Evolutionary conservation across 1,139 yeast genomes (phyloP).

Genomic region (Candida neerlandica): DNA sequence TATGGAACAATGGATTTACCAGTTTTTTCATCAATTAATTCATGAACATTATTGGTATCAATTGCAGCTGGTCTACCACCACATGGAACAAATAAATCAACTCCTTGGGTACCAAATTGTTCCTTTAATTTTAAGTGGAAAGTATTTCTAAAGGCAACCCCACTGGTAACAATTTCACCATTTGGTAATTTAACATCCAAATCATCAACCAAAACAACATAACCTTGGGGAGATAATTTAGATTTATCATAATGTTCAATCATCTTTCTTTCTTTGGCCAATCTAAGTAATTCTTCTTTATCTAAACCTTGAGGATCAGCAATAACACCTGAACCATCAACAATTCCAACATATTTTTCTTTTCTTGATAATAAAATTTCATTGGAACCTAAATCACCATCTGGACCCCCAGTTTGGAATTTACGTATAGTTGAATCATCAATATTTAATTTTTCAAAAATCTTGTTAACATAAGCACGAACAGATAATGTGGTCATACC

Average conservation of each 20-base stretch:
- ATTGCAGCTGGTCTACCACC: conserved; percentile 99
- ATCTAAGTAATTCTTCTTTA: conserved; percentile 72
- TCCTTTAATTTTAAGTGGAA: conserved; percentile 80
- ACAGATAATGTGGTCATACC: conserved; percentile 98
- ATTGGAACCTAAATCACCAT: conserved; percentile 96
- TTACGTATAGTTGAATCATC: conserved; percentile 64
- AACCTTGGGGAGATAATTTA: conserved; percentile 74
- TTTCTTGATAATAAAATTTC: conserved; percentile 83
- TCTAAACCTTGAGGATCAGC: conserved; percentile 91
- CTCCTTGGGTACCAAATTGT: conserved; percentile 58
- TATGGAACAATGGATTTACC: conserved; percentile 82
- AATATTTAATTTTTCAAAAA: conserved; percentile 74
- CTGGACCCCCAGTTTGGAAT: conserved; percentile 98
- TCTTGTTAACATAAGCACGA: conserved; percentile 86
- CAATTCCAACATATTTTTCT: conserved; percentile 84
- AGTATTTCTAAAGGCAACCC: conserved; percentile 88
- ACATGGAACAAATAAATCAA: conserved; percentile 92
- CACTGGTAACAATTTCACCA: conserved; percentile 76
- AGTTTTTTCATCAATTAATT: conserved; percentile 70
- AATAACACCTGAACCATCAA: conserved; percentile 95
- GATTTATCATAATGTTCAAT: conserved; percentile 68
- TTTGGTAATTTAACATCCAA: conserved; percentile 75
- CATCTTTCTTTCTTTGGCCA: conserved; percentile 80
- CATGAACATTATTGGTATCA: conserved; percentile 79
- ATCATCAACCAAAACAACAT: conserved; percentile 84